Conservation (phyloP, 192 early-diverging fungal genomes). For the Entomortierella lignicola region DNA sequence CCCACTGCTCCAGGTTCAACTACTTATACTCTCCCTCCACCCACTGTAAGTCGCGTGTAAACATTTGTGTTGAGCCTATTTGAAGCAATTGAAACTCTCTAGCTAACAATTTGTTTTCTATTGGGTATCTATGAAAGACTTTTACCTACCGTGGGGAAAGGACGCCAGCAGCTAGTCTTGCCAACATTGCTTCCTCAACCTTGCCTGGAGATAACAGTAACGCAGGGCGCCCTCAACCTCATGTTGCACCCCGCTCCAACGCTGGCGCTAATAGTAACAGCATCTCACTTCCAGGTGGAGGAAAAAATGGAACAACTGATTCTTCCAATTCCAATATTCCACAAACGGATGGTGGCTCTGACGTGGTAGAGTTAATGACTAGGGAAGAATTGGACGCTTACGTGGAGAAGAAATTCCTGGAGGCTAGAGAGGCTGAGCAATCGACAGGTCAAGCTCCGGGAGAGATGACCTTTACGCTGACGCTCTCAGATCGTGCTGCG, state of each 20-base stretch:
- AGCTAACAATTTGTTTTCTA: background rate
- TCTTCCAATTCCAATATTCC: constrained; percentile 75
- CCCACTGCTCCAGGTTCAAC: constrained; percentile 1
- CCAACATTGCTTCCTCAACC: constrained; percentile 40
- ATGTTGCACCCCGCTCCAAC: constrained; percentile 24
- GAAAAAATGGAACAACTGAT: constrained; percentile 61
- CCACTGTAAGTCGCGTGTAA: constrained; percentile 10
- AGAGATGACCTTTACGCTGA: constrained; percentile 49
- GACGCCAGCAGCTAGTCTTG: constrained; percentile 52
- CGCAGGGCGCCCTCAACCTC: constrained; percentile 47
- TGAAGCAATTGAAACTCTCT: background rate
- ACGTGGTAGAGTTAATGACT: constrained; percentile 77
- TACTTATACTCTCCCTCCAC: background rate
- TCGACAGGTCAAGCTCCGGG: constrained; percentile 8
- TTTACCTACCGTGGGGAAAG: constrained; percentile 37
- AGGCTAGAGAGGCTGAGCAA: constrained; percentile 16
- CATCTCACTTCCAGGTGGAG: constrained; percentile 35
- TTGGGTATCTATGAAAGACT: background rate
- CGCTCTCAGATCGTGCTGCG: constrained; percentile 45
- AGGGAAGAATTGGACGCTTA: constrained; percentile 37
- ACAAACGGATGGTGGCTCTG: constrained; percentile 68
- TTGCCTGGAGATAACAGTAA: constrained; percentile 35
- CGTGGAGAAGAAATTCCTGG: constrained; percentile 25
- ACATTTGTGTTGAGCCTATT: background rate
- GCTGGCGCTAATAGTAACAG: constrained; percentile 10